Evolutionary conservation across 2,329 filamentous ascomycete species (phyloP), one percentile per base, ranked within the genome.

Genomic region (Aspergillus sp.): DNA sequence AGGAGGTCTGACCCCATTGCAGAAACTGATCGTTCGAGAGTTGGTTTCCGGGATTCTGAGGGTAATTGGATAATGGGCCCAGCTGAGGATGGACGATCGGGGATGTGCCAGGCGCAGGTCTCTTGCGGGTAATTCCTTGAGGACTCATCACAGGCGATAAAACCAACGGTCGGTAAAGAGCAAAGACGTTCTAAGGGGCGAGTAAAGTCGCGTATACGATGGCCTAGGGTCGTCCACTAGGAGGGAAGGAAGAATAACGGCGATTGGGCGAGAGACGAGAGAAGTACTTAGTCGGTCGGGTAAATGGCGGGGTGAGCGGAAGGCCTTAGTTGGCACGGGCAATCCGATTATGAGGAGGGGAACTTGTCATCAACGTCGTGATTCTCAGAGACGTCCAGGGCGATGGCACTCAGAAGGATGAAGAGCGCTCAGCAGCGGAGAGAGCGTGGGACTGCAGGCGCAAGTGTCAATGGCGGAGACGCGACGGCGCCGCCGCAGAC

Each of bases 61-160:
- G 74, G 51, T 81, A 81, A 59, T 78, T 78, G 17, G 80, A 78
- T 63, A 84, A 81, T 41, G 78, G 79, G 59, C 84, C 83, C 70
- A 84, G 77, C 65, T 80, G 80, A 41, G 81, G 80, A 53, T 87
- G 85, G 21, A 84, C 78, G 65, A 85, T 78, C n/a, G 91, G 89
- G 39, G 86, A 84, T 63, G 88, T 80, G 72, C 89, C 90, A 59
- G 91, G 89, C 50, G 91, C 90, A 67, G 89, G 82, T 74, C 91
- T 85, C 81, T 95, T 95, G 76, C 90, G 81, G 55, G 77, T 79
- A 45, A 77, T 70, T 53, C 76, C 74, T 72, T 80, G 77, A 21
- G 78, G 75, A 56, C 74, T 71, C 77, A 78, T 79, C 58, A 56
- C 66, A 63, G 63, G 62, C 52, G 57, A 38, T 28, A 47, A 52